phyloP scores from a whole-genome alignment of 352 stramenopile genomes.

The Pythium folliculosum region DNA sequence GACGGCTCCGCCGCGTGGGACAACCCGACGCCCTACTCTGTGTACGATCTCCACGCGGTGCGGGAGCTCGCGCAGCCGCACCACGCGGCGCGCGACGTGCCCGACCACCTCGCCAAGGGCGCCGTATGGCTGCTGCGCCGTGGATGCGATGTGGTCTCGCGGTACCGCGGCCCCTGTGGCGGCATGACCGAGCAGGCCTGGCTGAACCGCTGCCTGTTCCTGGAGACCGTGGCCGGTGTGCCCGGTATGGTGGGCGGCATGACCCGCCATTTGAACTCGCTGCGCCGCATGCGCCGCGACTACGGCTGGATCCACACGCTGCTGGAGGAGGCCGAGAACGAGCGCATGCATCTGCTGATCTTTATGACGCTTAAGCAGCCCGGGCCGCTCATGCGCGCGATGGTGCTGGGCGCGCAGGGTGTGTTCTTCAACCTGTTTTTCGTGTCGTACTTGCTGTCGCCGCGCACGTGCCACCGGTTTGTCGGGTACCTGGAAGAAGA shows the following conservation, averaged over 20 bases:
- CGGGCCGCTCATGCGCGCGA: conserved; percentile 59
- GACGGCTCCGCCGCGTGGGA: conserved; percentile 27
- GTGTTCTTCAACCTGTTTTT: conserved; percentile 88
- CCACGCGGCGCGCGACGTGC: conserved; percentile 35
- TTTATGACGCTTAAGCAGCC: conserved; percentile 90
- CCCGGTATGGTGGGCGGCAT: conserved; percentile 74
- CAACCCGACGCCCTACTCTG: conserved; percentile 42
- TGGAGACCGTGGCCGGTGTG: conserved; percentile 76
- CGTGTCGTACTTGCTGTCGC: conserved; percentile 86
- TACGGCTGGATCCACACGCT: conserved; percentile 92
- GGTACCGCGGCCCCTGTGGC: conserved; percentile 51
- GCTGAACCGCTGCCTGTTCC: conserved; percentile 70
- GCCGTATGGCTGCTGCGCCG: conserved; percentile 48
- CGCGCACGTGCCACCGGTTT: conserved; percentile 90
- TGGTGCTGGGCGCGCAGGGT: conserved; percentile 80
- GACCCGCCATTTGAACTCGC: conserved; percentile 71
- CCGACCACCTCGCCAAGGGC: conserved; percentile 39
- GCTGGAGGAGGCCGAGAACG: conserved; percentile 92
- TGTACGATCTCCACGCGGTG: conserved; percentile 46
- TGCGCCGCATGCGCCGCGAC: conserved; percentile 80
- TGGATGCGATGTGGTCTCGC: conserved; percentile 49
- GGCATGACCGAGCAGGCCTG: conserved; percentile 64
- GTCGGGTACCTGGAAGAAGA: conserved; percentile 94
- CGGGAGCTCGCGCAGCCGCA: conserved; percentile 37
- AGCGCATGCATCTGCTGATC: conserved; percentile 93